Conservation (phyloP, 257 asterid genomes). For the Solanum gandarillasii region DNA sequence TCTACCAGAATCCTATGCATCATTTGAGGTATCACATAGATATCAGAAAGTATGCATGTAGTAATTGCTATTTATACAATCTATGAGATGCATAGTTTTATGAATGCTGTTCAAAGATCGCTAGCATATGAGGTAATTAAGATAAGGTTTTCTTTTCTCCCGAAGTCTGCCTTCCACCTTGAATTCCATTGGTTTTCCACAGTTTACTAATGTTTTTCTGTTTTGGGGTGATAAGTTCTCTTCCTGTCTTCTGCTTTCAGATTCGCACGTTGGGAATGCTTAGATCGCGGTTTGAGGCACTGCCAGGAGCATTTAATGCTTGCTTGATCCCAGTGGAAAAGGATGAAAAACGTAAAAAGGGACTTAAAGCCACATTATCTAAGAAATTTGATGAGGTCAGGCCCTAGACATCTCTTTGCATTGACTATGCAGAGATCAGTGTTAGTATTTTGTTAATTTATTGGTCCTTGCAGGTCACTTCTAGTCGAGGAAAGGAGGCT, state of each 20-base stretch:
- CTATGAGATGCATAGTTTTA: neutral
- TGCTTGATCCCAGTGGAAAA: conserved; percentile 71
- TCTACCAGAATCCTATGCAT: neutral
- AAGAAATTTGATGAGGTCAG: conserved; percentile 67
- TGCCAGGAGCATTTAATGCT: conserved; percentile 88
- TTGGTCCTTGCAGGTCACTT: conserved; percentile 46
- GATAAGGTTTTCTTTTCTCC: neutral
- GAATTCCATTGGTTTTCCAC: neutral
- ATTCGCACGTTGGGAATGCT: conserved; percentile 92
- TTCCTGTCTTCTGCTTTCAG: conserved; percentile 30
- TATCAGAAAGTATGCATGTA: neutral
- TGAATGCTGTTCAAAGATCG: neutral
- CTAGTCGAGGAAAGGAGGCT: conserved; percentile 69
- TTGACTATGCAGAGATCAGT: neutral
- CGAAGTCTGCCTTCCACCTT: neutral
- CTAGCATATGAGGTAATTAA: neutral
- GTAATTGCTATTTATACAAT: neutral
- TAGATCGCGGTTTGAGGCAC: conserved; percentile 79
- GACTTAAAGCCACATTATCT: conserved; percentile 68
- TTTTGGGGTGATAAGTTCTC: neutral
- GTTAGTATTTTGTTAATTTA: conserved; percentile 2
- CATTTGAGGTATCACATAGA: neutral
- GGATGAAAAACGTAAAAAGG: conserved; percentile 51
- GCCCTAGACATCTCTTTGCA: neutral
- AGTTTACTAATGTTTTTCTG: neutral